Evolutionary conservation across 1,284 basidiomycete species (phyloP), one percentile per base, ranked within the genome.

Genomic region (Acaromyces ingoldii): DNA sequence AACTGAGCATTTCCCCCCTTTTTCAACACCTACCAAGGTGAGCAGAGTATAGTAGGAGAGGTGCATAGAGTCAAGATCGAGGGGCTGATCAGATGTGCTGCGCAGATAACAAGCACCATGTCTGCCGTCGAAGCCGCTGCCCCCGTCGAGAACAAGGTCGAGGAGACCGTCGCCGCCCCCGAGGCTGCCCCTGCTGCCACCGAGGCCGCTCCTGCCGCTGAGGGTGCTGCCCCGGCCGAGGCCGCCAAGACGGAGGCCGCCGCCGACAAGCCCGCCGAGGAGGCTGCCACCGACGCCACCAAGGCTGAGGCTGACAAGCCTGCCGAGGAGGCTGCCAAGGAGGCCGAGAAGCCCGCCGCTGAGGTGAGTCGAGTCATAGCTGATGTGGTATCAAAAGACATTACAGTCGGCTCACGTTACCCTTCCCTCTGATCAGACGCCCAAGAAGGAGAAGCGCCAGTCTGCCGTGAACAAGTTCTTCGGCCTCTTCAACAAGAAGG

Each of bases 391-490:
- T 21, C 2, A 21, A 15, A 15, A 19, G 2, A 21, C 19, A n/a
- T 29, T 17, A 15, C n/a, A 11, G 19, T 24, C 11, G 26, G 13
- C 39, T 22, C 13, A 22, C 13, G 15, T 41, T 13, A 2, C 2
- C 2, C 46, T 4, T 33, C 51, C 21, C 46, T 51, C 33, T 40
- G 7, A 40, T 7, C 38, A 40, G 38, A 40, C 61, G 22, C 65
- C 63, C 51, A 67, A 67, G 65, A 67, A 67, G 65, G 65, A 67
- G 60, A 67, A 67, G 65, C 65, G 65, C 29, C 54, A 57, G 55
- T 62, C 60, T 34, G 53, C 65, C 55, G 19, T 67, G 25, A 48
- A 46, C 56, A 65, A 66, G 60, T 28, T 67, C 48, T 42, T 63
- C 49, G 63, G 58, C 43, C 46, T 57, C 44, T 49, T 67, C 40